These are phyloP conservation scores for Sporothrix globosa DNA, from an alignment of 2,329 filamentous ascomycete genomes.

Conservation along the genomic window DNA sequence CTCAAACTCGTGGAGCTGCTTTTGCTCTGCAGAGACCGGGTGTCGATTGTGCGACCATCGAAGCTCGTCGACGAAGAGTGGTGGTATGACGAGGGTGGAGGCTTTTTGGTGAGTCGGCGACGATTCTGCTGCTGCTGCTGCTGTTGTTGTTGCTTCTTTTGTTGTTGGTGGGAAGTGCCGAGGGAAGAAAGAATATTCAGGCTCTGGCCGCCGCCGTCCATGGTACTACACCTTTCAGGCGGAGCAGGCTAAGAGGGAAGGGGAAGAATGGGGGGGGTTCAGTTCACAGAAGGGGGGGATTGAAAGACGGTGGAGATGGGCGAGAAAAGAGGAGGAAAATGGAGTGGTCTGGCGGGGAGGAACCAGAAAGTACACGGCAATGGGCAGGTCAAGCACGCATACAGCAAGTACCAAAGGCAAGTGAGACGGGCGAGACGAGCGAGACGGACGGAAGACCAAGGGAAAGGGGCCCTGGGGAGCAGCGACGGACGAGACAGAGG, in stretches of 20 bases:
- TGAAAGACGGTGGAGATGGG: slow-evolving; percentile 5
- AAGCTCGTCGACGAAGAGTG: slow-evolving; percentile 55
- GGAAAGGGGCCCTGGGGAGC: too few species aligned
- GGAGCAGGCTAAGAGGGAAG: slow-evolving; percentile 29
- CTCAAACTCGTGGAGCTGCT: slow-evolving; percentile 66
- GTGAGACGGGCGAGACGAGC: not conserved
- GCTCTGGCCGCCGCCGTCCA: slow-evolving; percentile 48
- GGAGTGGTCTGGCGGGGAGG: slow-evolving; percentile 24
- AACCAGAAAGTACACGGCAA: slow-evolving; percentile 5
- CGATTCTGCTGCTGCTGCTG: slow-evolving; percentile 43
- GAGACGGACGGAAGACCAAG: not conserved
- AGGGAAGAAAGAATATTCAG: slow-evolving; percentile 49
- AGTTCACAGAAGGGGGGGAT: slow-evolving; percentile 1
- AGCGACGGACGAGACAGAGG: slow-evolving; percentile 13
- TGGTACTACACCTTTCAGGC: slow-evolving; percentile 45
- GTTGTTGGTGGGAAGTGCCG: slow-evolving; percentile 47
- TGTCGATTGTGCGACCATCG: slow-evolving; percentile 57
- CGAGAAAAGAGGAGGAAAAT: slow-evolving; percentile 25
- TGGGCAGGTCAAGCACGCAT: not conserved
- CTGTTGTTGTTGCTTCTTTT: slow-evolving; percentile 21
- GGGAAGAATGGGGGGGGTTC: not conserved
- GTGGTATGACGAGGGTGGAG: slow-evolving; percentile 54
- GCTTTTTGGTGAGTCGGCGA: slow-evolving; percentile 66
- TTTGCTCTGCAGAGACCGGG: slow-evolving; percentile 63
- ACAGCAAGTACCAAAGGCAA: slow-evolving; percentile 21